Evolutionary conservation across 2,329 filamentous ascomycete species (phyloP), one percentile per base, ranked within the genome.

Genomic region (Berkeleyomyces basicola): DNA sequence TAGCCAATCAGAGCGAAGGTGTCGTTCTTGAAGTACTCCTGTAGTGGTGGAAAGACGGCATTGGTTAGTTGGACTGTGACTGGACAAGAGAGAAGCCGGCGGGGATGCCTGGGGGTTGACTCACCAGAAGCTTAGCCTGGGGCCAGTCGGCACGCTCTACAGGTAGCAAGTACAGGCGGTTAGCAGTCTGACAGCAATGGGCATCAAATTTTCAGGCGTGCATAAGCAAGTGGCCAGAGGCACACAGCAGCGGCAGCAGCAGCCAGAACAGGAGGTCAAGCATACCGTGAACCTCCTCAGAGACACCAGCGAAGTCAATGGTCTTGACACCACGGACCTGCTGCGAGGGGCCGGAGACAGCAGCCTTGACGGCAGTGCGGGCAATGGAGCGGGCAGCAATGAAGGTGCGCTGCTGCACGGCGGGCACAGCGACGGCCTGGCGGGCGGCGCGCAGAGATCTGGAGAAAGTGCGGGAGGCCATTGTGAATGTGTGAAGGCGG

Each of bases 11-110:
- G 87, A 73, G 93, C 93, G 71, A 99, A 89, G 70, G 92, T 97
- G 78, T 99, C 93, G 79, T 99, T 84, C 85, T 97, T 97, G 88
- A 99, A 99, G 86, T 92, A 99, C 68, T 97, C 90, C 88, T 96
- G 69, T 43, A 37, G 33, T 47, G 47, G 16, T 23, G 46, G 49
- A 11, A 61, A 44, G 23, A 40, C 9, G 39, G 51, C 36, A n/a
- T 31, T 51, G n/a, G 33, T 58, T 55, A 59, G 62, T 64, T 16
- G 60, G 11, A 7, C 47, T 49, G n/a, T n/a, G 37, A 33, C 5
- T 59, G 43, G 23, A 23, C 39, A 49, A 58, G 43, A 36, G 37
- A 42, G 47, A 59, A 16, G 23, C 11, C 11, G 37, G 37, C 3
- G 7, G n/a, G 14, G 9, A 16, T 11, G 23, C 43, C 6, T 14